Evolutionary conservation across 2,329 filamentous ascomycete genomes (phyloP).

Genomic region (Curvularia eragrostidis): DNA sequence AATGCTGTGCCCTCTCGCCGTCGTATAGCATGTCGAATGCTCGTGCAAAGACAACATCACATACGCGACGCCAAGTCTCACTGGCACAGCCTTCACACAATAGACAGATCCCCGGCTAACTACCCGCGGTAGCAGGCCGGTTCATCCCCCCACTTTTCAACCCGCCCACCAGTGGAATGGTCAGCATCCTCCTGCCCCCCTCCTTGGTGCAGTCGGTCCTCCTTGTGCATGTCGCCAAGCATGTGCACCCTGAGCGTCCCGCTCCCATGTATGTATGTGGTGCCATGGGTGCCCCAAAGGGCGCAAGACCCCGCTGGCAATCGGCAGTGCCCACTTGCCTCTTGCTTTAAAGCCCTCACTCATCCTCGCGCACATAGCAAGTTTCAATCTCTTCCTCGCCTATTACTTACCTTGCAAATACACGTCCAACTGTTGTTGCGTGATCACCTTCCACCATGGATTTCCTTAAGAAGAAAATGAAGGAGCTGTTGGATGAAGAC

Average conservation of each 20-base stretch:
- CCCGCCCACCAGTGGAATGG: constrained; percentile 23
- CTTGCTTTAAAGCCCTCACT: constrained; percentile 31
- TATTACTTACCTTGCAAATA: neutral
- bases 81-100: constrained; percentile 26
- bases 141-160: constrained; percentile 34
- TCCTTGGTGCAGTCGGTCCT: constrained; percentile 17
- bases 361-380: constrained; percentile 15
- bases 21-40: too few species aligned
- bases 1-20: too few species aligned
- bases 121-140: constrained; percentile 31
- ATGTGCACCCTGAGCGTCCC: constrained; percentile 23
- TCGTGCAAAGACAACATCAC: constrained; percentile 13
- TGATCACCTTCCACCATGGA: constrained; percentile 44
- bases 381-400: constrained; percentile 16
- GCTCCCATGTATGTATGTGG: constrained; percentile 18
- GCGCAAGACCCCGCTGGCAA: constrained; percentile 19
- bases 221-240: constrained; percentile 27
- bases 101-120: constrained; percentile 29
- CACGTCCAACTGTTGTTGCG: neutral
- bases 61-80: constrained; percentile 36
- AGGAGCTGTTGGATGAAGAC: constrained; percentile 52
- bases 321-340: constrained; percentile 15
- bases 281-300: constrained; percentile 8
- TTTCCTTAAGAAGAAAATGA: constrained; percentile 57
- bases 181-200: constrained; percentile 14